Evolutionary conservation across 352 stramenopile species (phyloP), one percentile per base, ranked within the genome.

Genomic region (Globisporangium lucens): DNA sequence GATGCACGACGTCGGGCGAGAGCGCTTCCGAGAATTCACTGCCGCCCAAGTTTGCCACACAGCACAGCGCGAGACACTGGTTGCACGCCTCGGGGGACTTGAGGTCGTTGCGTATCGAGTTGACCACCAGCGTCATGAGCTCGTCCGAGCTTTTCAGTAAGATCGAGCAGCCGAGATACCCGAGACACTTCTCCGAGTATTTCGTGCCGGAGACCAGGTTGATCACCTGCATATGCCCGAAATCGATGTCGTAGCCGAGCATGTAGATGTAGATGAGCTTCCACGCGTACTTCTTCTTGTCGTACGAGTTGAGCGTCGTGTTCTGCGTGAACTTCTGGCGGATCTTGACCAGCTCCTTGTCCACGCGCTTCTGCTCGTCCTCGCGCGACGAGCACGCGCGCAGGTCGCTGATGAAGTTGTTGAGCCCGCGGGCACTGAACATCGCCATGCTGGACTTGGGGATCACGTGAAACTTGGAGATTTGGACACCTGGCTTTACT

Each of bases 211-310:
- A 89, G 24, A 99, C 95, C 55, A 99, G 81, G 41, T 95, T 97
- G 67, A 99, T 94, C 38, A 99, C 83, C 82, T 99, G 96, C 76
- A 98, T 95, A 75, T 99, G 96, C 36, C 97, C 97, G 88, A 99
- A 99, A 76, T 99, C 96, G 61, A 99, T 97, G 78, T 99, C 97
- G 77, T 99, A 99, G 65, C 97, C 97, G 56, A 99, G 78, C 81
- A 99, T 98, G 79, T 98, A 98, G 78, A 99, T 99, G 82, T 99
- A 99, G 30, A 99, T 97, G 65, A 99, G 82, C 83, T 99, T 99
- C 97, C 97, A 99, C 57, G 98, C 95, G 79, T 99, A 99, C 79
- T 99, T 99, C 75, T 99, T 99, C 64, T 97, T 90, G 76, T 99
- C 93, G 77, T 99, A 99, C 51, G 90, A 96, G 68, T 93, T 96